Conservation (phyloP, 1,284 basidiomycete species). For the Trichosporon ovoides region DNA sequence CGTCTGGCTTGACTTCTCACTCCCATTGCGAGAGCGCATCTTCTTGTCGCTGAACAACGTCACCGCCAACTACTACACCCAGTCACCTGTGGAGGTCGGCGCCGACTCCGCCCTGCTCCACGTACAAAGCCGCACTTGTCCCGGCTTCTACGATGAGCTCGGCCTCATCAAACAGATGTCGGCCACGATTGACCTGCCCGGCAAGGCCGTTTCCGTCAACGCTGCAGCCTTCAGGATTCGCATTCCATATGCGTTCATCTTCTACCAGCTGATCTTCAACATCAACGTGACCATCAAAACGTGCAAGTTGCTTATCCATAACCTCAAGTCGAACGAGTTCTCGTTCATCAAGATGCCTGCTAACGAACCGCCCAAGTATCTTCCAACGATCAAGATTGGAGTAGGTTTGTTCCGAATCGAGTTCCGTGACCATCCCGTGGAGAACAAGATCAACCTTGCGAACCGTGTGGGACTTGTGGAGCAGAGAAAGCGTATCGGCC, state of each 20-base stretch:
- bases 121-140: conserved; percentile 48
- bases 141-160: conserved; percentile 71
- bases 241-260: conserved; percentile 71
- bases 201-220: conserved; percentile 23
- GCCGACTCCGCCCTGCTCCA: conserved; percentile 49
- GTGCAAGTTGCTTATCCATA: conserved; percentile 58
- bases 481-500: conserved; percentile 64
- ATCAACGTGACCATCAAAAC: conserved; percentile 62
- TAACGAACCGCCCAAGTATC: conserved; percentile 63
- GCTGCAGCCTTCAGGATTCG: conserved; percentile 66
- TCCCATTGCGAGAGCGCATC: conserved; percentile 44
- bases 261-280: conserved; percentile 69
- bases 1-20: conserved; percentile 35
- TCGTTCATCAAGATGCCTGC: conserved; percentile 53
- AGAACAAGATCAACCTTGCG: conserved; percentile 71
- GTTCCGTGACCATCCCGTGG: conserved; percentile 82
- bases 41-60: conserved; percentile 31
- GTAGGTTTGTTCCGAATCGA: conserved; percentile 66
- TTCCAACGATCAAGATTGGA: conserved; percentile 63
- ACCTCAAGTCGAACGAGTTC: conserved; percentile 29
- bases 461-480: conserved; percentile 73
- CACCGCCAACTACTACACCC: conserved; percentile 24
- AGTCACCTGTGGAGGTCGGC: conserved; percentile 26
- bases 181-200: conserved; percentile 44
- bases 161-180: conserved; percentile 60